Percentiles rank a stretch among this genome's conserved stretches.
Evolutionary conservation across 2,329 filamentous ascomycete species (phyloP).

Genomic region (Chrysoporthe deuterocubensis): DNA sequence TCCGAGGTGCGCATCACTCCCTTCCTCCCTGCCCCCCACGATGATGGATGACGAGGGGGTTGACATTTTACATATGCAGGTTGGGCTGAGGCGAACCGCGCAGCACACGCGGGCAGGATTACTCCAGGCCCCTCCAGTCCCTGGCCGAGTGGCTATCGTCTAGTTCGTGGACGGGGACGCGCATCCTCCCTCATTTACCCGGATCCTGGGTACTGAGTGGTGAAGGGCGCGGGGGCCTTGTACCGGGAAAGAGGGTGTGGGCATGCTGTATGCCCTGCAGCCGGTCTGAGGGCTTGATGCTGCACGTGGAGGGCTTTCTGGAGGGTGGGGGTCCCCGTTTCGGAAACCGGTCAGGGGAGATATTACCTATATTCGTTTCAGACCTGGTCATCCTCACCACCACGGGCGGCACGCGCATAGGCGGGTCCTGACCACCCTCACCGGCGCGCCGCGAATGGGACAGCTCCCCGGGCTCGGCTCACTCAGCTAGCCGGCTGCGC

Average conservation of each 20-base stretch:
- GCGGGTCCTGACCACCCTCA: conserved; percentile 10
- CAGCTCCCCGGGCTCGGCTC: conserved; percentile 5
- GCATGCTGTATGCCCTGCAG: conserved; percentile 10
- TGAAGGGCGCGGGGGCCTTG: not conserved
- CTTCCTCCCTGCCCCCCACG: not conserved
- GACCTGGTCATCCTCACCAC: conserved; percentile 6
- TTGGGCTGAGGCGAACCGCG: not conserved
- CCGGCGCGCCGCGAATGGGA: conserved; percentile 5
- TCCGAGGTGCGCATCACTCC: not conserved
- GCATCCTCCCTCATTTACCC: not conserved
- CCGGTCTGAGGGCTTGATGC: conserved; percentile 8
- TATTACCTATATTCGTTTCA: not conserved
- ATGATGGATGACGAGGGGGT: not conserved
- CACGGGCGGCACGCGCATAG: not conserved
- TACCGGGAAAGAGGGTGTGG: not conserved
- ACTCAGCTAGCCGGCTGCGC: not conserved
- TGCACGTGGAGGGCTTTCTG: conserved; percentile 4
- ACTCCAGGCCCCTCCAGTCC: not conserved
- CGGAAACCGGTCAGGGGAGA: conserved; percentile 14
- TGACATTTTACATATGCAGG: conserved; percentile 7
- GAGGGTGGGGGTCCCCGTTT: not conserved
- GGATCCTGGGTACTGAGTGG: not conserved
- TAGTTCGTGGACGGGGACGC: not conserved
- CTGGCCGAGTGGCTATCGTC: not conserved
- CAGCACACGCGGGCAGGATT: not conserved